Base-by-base conservation (phyloP, 2,329 filamentous ascomycete species). In the Clonostachys chloroleuca region DNA sequence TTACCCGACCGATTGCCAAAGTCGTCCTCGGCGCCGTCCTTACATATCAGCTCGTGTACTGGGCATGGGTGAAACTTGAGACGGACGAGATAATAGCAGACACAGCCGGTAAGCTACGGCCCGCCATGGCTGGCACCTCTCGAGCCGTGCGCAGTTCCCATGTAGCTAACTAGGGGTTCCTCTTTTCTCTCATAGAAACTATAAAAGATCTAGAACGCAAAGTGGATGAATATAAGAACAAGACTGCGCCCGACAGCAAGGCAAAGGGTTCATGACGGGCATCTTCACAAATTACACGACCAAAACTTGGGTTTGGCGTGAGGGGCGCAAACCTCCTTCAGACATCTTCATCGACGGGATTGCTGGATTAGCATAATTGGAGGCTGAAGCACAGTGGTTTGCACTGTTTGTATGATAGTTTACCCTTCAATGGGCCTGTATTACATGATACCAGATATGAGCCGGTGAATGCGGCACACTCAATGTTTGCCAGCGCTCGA, bases 1-100 rank as follows among this genome's bases (percentile, higher is more conserved):
- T 90, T 60, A 81, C 83, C 37, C 77, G 86, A 2, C 87, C 89
- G 4, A 73, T 92, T 42, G 77, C 81, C 46, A 92, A 91, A 68
- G 83, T 83, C 46, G 80, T 89, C 54, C 74, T 92, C 36, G 77
- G 87, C 59, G 87, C 89, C 46, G 78, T 91, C 47, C 83, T 89
- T 59, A 86, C 84, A 3, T 94, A 92, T 64, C 89, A 94, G 66
- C 57, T 87, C n/a, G 66, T 78, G 13, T 92, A 92, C 67, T 89
- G 81, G 71, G 70, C 69, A 13, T 94, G 89, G 89, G 62, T 80
- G 36, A 88, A 85, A 65, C 73, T 92, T 44, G 88, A 92, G 64
- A 78, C 79, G 34, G 76, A 88, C 46, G 89, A 94, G 68, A 72
- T 80, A 48, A 82, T 78, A 59, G 68, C 70, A 17, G 72, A 82